Evolutionary conservation across 805 yeast genomes (phyloP).

Genomic region (Priceomyces carsonii): DNA sequence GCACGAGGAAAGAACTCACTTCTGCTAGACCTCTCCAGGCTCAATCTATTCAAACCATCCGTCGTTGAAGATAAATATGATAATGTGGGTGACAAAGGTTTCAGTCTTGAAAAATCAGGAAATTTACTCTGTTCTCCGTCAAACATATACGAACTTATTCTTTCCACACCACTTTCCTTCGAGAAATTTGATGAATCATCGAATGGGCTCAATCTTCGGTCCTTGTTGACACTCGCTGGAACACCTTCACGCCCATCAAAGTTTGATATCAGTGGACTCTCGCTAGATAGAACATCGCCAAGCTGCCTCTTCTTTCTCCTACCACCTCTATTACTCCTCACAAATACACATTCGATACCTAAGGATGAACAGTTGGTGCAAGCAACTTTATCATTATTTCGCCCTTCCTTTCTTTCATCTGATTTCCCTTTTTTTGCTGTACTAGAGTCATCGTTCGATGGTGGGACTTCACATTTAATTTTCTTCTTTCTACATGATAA

Average conservation of each 20-base stretch:
- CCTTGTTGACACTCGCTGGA: neutral
- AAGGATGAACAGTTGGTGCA: conserved; percentile 53
- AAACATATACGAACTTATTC: neutral
- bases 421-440: conserved; percentile 8
- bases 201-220: too few species aligned
- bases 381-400: conserved; percentile 17
- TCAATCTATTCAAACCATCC: neutral
- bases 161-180: too few species aligned
- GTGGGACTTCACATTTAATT: conserved; percentile 63
- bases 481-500: conserved; percentile 65
- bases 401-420: conserved; percentile 15
- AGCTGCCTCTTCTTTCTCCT: conserved; percentile 47
- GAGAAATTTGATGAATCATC: too few species aligned
- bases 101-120: too few species aligned
- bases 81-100: conserved; percentile 6
- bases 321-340: conserved; percentile 59
- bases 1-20: neutral
- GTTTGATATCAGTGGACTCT: too few species aligned
- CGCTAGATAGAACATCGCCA: too few species aligned
- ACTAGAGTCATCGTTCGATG: conserved; percentile 50
- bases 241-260: neutral
- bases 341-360: conserved; percentile 54
- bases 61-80: conserved; percentile 3
- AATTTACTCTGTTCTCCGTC: too few species aligned
- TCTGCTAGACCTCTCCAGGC: neutral